Base-by-base conservation (phyloP, 345 rosid genomes). In the Abelmoschus esculentus region DNA sequence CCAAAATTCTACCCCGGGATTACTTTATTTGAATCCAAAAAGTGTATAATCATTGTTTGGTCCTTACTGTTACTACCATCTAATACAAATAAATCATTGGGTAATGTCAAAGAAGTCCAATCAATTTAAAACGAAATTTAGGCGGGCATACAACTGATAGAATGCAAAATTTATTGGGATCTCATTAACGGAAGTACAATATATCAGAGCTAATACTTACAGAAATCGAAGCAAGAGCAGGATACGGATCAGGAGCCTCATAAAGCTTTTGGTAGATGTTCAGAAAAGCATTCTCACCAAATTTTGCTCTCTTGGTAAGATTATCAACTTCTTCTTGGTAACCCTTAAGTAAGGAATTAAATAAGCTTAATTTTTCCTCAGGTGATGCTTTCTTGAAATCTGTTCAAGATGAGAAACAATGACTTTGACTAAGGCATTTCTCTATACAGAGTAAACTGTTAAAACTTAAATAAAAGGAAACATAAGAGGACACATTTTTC, bases 271-370 rank as follows among this genome's bases (percentile, higher is more conserved):
- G 99, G 80, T 95, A 95, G 72, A 95, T 88, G 79, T 91, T 91
- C 61, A 91, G 92, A 82, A 95, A 91, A 70, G 98, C 87, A 84
- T 95, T 95, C 79, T 95, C 98, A 71, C 98, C 98, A 81, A 86
- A 90, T 74, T 95, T 95, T 32, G 98, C 98, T 80, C 99, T 91
- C 86, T 95, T 95, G 71, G 99, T 95, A 65, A 95, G 89, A 81
- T 91, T 95, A 84, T 91, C 98, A 32, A 95, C 98, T 89, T 95
- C 99, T 85, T 95, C 99, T 80, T 91, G 99, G 77, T 90, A 95
- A 57, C 93, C 90, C 86, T 88, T 95, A 14, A 95, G 98, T 73
- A 95, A 84, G 52, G 99, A 84, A 77, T 85, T 91, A 81, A 95
- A 95, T 85, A 89, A 78, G 71, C 85, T 78, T 80, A 90, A 83